Base-by-base conservation (phyloP, 2,329 filamentous ascomycete species). In the Mycosphaerella sp. region DNA sequence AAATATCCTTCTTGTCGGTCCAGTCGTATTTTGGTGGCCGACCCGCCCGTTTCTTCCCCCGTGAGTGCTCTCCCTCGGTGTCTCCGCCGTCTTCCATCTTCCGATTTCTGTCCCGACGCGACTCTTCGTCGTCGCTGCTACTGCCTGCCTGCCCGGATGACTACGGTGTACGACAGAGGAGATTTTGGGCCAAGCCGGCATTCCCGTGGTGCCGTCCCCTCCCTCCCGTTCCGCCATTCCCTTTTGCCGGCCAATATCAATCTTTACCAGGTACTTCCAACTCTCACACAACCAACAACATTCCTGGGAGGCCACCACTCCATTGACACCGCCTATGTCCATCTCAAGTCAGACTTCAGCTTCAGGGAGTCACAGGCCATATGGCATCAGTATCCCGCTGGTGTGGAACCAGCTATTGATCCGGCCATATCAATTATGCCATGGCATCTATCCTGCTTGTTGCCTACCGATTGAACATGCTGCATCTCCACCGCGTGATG, bases 1-100 rank as follows among this genome's bases (percentile, higher is more conserved):
- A 85, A 60, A 83, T 76, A 41, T 80, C 78, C 64, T 80, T 76
- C 69, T 86, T 85, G 55, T 81, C 82, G 51, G 82, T 80, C 83
- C 83, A 86, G 64, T 83, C 79, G 69, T 85, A 85, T 14, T 61
- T 64, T 32, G 53, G 41, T 12, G 59, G 60, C 8, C 59, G 57
- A 10, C 48, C 48, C 29, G 29, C 41, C 12, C 48, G 48, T 26
- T 41, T 42, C 12, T 23, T 45, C n/a, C 31, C 26, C 4, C 6
- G 3, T 3, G 17, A 11, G 42, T 44, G 21, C 21, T 21, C 21
- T 21, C 21, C 21, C 21, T 21, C 17, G 9, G 40, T 12, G 14
- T 36, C 41, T 21, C 23, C 36, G 11, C 12, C 32, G 17, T 39
- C 7, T 12, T 44, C 40, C 48, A 43, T 50, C 9, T 31, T 12